These are phyloP conservation scores for Penicillium sp. DNA, from an alignment of 2,329 filamentous ascomycete genomes.

Conservation along the genomic window DNA sequence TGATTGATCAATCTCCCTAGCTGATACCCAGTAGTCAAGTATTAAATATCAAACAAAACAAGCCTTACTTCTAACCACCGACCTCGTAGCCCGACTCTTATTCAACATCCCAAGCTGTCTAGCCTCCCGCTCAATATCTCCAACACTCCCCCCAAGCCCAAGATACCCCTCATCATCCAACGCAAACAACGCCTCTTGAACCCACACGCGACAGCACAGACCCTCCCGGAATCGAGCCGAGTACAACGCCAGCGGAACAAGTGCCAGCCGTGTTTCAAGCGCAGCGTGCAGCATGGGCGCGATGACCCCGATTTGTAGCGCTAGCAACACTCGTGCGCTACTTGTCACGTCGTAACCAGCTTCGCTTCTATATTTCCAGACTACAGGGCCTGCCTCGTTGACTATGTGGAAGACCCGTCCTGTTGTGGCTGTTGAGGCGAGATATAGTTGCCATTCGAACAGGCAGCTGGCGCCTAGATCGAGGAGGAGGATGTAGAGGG, in stretches of 20 bases:
- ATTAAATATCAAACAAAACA: neutral
- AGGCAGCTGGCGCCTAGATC: constrained; percentile 15
- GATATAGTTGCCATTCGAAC: constrained; percentile 29
- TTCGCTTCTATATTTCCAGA: constrained; percentile 20
- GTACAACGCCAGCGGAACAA: constrained; percentile 17
- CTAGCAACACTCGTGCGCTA: constrained; percentile 14
- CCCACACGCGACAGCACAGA: constrained; percentile 24
- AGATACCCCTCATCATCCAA: constrained; percentile 28
- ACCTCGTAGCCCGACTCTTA: constrained; percentile 5
- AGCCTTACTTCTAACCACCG: constrained; percentile 3
- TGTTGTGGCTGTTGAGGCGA: constrained; percentile 11
- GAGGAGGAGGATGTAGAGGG: constrained; percentile 25
- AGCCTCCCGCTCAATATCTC: constrained; percentile 22
- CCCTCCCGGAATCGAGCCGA: constrained; percentile 22
- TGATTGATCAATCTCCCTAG: neutral
- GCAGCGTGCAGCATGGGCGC: constrained; percentile 18
- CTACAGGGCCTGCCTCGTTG: constrained; percentile 9
- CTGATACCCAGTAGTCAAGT: neutral
- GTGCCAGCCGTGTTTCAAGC: constrained; percentile 15
- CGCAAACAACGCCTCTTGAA: constrained; percentile 25
- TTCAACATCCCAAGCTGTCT: constrained; percentile 8
- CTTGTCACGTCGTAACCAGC: constrained; percentile 4
- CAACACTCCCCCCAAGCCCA: constrained; percentile 12
- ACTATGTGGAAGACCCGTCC: constrained; percentile 23
- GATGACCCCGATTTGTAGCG: constrained; percentile 23